Evolutionary conservation across 345 rosid genomes (phyloP).

Genomic region (Syzygium grande): DNA sequence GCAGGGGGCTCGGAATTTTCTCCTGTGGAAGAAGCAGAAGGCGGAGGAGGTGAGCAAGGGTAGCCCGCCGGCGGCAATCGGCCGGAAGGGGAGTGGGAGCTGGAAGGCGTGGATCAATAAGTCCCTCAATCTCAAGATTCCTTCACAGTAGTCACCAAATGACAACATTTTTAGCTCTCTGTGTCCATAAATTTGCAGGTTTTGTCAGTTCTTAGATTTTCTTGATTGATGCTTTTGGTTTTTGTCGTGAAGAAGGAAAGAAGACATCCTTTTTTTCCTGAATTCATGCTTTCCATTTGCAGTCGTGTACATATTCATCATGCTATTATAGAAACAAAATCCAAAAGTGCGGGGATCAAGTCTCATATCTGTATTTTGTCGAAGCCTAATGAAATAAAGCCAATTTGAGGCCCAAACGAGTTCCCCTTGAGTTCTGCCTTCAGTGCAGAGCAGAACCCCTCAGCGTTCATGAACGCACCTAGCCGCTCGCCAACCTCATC

Average conservation of each 20-base stretch:
- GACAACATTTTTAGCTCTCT: background rate
- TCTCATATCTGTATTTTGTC: background rate
- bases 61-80: conserved; percentile 16
- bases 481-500: background rate
- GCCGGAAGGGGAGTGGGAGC: conserved; percentile 52
- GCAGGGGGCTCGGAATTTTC: conserved; percentile 66
- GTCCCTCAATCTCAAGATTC: conserved; percentile 60
- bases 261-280: background rate
- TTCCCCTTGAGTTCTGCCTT: background rate
- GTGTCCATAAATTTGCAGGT: background rate
- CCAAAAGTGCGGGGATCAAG: background rate
- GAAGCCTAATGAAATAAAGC: background rate
- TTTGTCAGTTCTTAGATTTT: background rate
- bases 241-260: too few species aligned
- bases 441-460: too few species aligned
- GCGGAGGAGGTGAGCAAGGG: conserved; percentile 18
- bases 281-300: background rate
- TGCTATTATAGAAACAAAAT: background rate
- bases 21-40: conserved; percentile 79
- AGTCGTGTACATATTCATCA: background rate
- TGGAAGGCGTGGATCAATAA: conserved; percentile 93
- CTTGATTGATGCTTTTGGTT: too few species aligned
- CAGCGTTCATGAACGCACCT: too few species aligned
- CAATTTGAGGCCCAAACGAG: background rate
- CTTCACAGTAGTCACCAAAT: conserved; percentile 33